phyloP scores from a whole-genome alignment of 139 green algal genomes.

The Coelastrella sp. region DNA sequence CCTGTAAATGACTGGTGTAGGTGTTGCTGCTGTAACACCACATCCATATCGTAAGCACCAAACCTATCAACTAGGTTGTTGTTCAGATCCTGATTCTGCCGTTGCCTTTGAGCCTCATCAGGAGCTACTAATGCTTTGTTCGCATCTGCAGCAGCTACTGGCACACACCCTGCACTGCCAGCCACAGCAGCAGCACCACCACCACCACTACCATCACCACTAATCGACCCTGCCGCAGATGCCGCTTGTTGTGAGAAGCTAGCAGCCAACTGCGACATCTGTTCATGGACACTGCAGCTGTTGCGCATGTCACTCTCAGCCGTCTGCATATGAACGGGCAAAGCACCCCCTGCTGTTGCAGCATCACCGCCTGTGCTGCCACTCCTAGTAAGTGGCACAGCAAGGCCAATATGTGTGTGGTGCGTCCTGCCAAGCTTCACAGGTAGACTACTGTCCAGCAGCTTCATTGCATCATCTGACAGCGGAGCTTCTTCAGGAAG shows the following conservation, averaged over 20 bases:
- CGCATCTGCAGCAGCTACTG: too few relatives aligned
- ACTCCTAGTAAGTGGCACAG: constrained; percentile 20
- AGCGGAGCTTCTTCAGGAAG: constrained; percentile 23
- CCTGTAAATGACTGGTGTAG: too few relatives aligned
- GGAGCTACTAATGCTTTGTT: too few relatives aligned
- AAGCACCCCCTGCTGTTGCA: not conserved
- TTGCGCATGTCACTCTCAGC: not conserved
- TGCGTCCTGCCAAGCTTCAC: constrained; percentile 18
- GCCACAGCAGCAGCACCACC: not conserved
- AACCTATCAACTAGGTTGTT: too few relatives aligned
- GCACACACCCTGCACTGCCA: not conserved
- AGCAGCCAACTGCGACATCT: constrained; percentile 17
- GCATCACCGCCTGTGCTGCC: not conserved
- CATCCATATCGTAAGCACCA: too few relatives aligned
- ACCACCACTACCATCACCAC: not conserved
- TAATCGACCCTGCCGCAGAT: not conserved
- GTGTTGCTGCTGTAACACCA: too few relatives aligned
- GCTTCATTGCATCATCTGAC: constrained; percentile 14
- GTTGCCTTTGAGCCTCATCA: not conserved
- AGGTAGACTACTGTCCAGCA: constrained; percentile 24
- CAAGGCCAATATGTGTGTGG: constrained; percentile 37
- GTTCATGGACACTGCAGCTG: constrained; percentile 29
- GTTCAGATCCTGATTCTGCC: not conserved
- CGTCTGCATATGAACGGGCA: not conserved
- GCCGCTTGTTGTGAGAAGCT: constrained; percentile 9